Evolutionary conservation across 192 early-diverging fungal species (phyloP), one percentile per base, ranked within the genome.

Genomic region (Backusella westeae): DNA sequence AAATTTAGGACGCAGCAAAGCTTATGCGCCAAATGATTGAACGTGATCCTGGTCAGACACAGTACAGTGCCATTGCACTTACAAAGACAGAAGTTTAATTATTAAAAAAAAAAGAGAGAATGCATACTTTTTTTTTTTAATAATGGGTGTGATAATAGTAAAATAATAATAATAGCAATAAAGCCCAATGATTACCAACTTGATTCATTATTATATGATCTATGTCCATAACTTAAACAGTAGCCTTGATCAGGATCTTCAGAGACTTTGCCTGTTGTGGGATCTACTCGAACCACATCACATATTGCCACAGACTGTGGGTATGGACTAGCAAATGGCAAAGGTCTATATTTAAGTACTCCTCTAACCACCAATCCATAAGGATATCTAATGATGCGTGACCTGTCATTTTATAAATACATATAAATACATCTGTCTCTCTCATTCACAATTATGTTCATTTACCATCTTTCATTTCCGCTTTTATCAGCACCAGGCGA

Each of bases 61-160:
- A 90, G 73, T 92, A 92, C 76, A 92, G 81, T n/a, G 84, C 91
- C 12, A 90, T 91, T 74, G 90, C 87, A 21, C 81, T 91, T 63
- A 26, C 56, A 63, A 63, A 63, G 56, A 29, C 56, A 29, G 56
- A 63, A 29, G n/a, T 6, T 49, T 49, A n/a, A 49, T 49, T 49
- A 63, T 26, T 26, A 63, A 63, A 29, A 63, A 63, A 4, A 63
- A 26, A 0, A 12, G 23, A 63, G 23, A 29, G 12, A 3, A 29
- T 29, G 12, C 56, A 63, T 63, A 12, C 4, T 53, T 29, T 63
- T 12, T 63, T 12, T 59, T 23, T 63, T 53, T 53, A 53, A 53
- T 21, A 29, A 63, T 63, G 53, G n/a, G 21, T 29, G 9, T 63
- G 56, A 14, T 29, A 12, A 14, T 63, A 29, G 26, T 63, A 63